Evolutionary conservation across 805 yeast genomes (phyloP), one percentile per base, ranked within the genome.

Genomic region (Yamadazyma paraphyllophila): DNA sequence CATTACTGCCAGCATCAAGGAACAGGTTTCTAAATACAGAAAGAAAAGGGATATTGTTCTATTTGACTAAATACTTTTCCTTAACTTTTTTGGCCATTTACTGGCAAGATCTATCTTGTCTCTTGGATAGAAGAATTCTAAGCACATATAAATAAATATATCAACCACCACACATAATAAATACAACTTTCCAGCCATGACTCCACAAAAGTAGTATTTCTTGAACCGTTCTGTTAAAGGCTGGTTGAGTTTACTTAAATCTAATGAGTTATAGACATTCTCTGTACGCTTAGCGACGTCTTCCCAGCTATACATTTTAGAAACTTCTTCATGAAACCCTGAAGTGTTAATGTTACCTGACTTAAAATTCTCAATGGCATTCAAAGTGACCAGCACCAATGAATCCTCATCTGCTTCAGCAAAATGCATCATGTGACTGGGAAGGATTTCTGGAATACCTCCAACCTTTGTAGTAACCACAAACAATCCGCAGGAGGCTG

Each of bases 401-500:
- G 94, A 82, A 47, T 87, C 88, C 42, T 88, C 97, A 3, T 92
- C 87, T 0, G 97, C 96, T 12, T 82, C 76, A 0, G 98, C 91
- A 64, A 87, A 94, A 1, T 85, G 85, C 1, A 96, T 90, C 98
- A 94, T 94, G 57, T 90, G 87, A 17, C 76, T 75, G 0, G 99
- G 99, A 32, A 94, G 66, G 3, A 94, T 98, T 60, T 94, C 99
- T 0, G 97, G 97, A 33, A 94, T 91, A 4, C 99, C 99, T 10
- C 99, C 99, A 0, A 94, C 99, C 47, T 82, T 81, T 0, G 99
- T 94, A 0, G 97, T 90, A 0, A 94, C 99, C 2, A 94, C 96
- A 14, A 88, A 73, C 31, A 94, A 63, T 0, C 97, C 97, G 70
- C 98, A 94, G 1, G 96, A 85, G 0, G 97, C 99, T 0, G 99